Base-by-base conservation (phyloP, 2,329 filamentous ascomycete species). In the Cadophora gregata region DNA sequence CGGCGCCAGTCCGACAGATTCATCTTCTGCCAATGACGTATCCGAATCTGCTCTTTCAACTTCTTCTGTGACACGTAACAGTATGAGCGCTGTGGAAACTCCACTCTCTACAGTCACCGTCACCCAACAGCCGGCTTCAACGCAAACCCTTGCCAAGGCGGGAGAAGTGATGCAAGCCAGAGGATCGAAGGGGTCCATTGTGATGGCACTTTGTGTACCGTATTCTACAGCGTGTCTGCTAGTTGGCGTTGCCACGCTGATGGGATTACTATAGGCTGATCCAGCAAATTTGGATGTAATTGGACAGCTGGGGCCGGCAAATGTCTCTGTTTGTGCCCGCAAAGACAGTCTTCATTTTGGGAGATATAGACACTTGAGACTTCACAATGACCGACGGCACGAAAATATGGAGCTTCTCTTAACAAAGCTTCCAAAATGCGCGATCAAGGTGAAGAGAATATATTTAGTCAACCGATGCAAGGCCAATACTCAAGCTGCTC, bases 81-180 rank as follows among this genome's bases (percentile, higher is more conserved):
- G 51, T 24, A 4, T 60, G 10, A 53, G 55, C 14, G 14, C 36
- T 19, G 16, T 10, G 9, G 62, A 56, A 33, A 63, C 38, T 21
- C 56, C 65, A 25, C 45, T 69, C n/a, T 42, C 55, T 24, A 72
- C 69, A 12, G 53, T 67, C 19, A 75, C 71, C 3, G 59, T 73
- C 4, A 65, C 63, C 24, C 56, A 71, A 61, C 33, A 33, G 24
- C 69, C 67, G 19, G 68, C 66, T 61, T 68, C 72, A 53, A 75
- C 72, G 16, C 60, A 62, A 10, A 76, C 74, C 9, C 33, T 70
- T 8, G 67, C 67, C 9, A 75, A 74, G 60, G 63, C 71, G 24
- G 74, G 75, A 59, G 74, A 76, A 38, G 69, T 76, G 27, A 69
- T 68, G 29, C 68, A 71, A 33, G 66, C 59, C 19, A 60, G 53